Evolutionary conservation across 2,329 filamentous ascomycete species (phyloP).

Genomic region (Fusarium sp.): DNA sequence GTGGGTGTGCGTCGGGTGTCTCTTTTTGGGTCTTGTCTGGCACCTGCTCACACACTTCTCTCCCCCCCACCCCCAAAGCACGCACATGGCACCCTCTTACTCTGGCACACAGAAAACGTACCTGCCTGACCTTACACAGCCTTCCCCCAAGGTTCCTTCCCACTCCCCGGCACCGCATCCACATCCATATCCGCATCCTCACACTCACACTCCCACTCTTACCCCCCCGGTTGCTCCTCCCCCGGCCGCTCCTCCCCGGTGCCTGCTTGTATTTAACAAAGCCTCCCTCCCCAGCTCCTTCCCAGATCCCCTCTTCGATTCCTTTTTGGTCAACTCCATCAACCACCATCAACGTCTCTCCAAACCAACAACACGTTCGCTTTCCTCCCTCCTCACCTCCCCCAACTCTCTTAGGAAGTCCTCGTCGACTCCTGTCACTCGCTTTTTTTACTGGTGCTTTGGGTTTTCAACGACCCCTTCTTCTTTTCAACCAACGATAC

Average conservation of each 20-base stretch:
- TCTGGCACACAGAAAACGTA: conserved; percentile 29
- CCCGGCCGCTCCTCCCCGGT: conserved; percentile 36
- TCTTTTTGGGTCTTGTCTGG: conserved; percentile 23
- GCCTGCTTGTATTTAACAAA: conserved; percentile 49
- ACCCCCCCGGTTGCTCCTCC: conserved; percentile 30
- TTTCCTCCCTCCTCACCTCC: conserved; percentile 56
- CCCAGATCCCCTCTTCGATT: conserved; percentile 42
- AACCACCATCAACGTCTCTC: conserved; percentile 41
- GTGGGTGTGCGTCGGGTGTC: conserved; percentile 30
- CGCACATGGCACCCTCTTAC: conserved; percentile 23
- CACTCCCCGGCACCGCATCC: conserved; percentile 31
- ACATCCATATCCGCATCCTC: conserved; percentile 3
- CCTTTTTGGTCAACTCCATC: conserved; percentile 44
- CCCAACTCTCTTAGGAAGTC: conserved; percentile 69
- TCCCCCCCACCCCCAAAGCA: neutral
- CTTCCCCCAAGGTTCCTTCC: conserved; percentile 34
- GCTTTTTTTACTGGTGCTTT: conserved; percentile 72
- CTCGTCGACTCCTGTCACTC: conserved; percentile 82
- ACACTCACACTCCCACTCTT: conserved; percentile 32
- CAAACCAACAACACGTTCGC: conserved; percentile 59
- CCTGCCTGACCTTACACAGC: conserved; percentile 36
- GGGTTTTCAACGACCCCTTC: conserved; percentile 31
- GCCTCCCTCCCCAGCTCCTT: conserved; percentile 43
- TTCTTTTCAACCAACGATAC: conserved; percentile 39
- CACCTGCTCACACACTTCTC: conserved; percentile 2